Evolutionary conservation across 768 basidiomycete species (phyloP).

Genomic region (Phaeotremella skinneri): DNA sequence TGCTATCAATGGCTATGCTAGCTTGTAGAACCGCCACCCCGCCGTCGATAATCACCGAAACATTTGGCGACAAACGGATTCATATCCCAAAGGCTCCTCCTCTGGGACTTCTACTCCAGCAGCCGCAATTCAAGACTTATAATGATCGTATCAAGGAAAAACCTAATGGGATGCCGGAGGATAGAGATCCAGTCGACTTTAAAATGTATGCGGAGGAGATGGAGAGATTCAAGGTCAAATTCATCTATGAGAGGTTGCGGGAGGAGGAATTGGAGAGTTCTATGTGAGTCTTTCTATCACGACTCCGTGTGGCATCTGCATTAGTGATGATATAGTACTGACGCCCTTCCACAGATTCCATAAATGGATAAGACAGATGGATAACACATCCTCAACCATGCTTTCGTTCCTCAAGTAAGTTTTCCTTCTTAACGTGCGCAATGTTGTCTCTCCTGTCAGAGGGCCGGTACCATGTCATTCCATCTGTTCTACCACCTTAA

Average conservation of each 20-base stretch:
- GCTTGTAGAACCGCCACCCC: constrained; percentile 74
- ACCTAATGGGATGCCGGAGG: constrained; percentile 22
- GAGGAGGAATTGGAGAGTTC: constrained; percentile 73
- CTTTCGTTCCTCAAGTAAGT: constrained; percentile 82
- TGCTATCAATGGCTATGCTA: constrained; percentile 85
- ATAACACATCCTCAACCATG: constrained; percentile 20
- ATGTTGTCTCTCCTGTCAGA: not conserved
- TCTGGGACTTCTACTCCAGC: constrained; percentile 83
- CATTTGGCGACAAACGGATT: constrained; percentile 66
- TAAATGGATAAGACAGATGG: constrained; percentile 46
- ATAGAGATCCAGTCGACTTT: constrained; percentile 52
- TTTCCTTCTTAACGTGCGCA: not conserved
- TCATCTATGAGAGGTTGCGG: constrained; percentile 85
- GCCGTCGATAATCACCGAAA: constrained; percentile 64
- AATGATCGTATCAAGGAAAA: constrained; percentile 47
- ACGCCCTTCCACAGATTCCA: constrained; percentile 29
- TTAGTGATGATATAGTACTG: constrained; percentile 8
- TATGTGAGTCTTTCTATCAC: constrained; percentile 59
- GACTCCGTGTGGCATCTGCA: not conserved
- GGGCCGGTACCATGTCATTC: not conserved
- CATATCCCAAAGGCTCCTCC: constrained; percentile 95
- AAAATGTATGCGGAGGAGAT: constrained; percentile 66
- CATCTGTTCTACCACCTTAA: not conserved
- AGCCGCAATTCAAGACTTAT: constrained; percentile 55
- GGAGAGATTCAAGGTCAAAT: constrained; percentile 74